Evolutionary conservation across 2,329 filamentous ascomycete genomes (phyloP).

Genomic region (Aspergillaceae sp.): DNA sequence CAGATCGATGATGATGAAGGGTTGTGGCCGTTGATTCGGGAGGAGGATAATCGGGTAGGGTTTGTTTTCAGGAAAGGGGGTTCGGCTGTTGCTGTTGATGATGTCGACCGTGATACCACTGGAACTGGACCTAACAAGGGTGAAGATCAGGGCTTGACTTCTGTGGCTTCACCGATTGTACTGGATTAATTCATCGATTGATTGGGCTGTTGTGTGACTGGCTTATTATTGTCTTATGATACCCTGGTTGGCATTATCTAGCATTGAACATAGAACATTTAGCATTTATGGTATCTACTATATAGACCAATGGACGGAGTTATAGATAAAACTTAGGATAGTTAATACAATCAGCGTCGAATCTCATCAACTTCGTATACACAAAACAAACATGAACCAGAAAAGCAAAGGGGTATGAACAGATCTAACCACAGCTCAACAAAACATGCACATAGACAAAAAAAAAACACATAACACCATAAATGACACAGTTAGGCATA

Average conservation of each 20-base stretch:
- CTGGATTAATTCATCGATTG: neutral
- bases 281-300: too few relatives aligned
- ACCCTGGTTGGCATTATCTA: neutral
- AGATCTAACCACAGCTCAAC: neutral
- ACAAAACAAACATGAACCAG: neutral
- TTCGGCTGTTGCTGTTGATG: neutral
- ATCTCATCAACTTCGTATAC: neutral
- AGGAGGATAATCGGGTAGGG: constrained; percentile 31
- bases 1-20: constrained; percentile 26
- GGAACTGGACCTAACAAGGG: neutral
- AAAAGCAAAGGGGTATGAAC: constrained; percentile 3
- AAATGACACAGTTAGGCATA: neutral
- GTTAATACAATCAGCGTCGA: too few relatives aligned
- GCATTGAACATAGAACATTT: too few relatives aligned
- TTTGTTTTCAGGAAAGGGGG: constrained; percentile 32
- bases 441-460: neutral
- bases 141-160: neutral
- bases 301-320: too few relatives aligned
- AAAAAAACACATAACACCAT: neutral
- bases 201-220: too few relatives aligned
- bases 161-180: neutral
- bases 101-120: constrained; percentile 11
- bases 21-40: constrained; percentile 27
- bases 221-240: neutral
- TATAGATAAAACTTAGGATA: too few relatives aligned